These are phyloP conservation scores for Apiotrichum veenhuisii DNA, from an alignment of 1,284 basidiomycete species.

Conservation along the genomic window DNA sequence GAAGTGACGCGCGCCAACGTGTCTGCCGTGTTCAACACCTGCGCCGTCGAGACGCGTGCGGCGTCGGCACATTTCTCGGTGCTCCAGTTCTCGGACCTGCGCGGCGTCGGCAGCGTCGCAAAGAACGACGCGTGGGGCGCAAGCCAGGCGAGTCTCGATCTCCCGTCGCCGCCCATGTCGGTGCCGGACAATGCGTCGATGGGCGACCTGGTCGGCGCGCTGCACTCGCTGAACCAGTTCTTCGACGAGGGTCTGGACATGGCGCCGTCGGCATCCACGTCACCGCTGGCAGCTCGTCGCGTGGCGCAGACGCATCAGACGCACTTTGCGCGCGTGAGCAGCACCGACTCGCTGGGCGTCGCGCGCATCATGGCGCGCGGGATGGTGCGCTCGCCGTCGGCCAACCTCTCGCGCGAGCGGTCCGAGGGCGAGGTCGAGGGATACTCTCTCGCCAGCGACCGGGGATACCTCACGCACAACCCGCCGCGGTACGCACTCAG, in stretches of 20 bases:
- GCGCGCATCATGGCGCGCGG: slow-evolving; percentile 13
- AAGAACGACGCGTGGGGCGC: slow-evolving; percentile 14
- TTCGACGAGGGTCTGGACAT: slow-evolving; percentile 60
- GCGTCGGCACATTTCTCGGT: slow-evolving; percentile 48
- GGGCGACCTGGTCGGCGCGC: slow-evolving; percentile 77
- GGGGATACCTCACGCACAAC: not conserved
- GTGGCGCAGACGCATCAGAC: not conserved
- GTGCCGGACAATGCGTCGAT: slow-evolving; percentile 58
- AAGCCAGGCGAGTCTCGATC: slow-evolving; percentile 26
- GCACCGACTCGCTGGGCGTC: slow-evolving; percentile 9
- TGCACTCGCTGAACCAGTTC: slow-evolving; percentile 80
- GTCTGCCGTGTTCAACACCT: slow-evolving; percentile 77
- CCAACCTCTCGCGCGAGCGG: not conserved
- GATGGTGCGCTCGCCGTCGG: slow-evolving; percentile 8
- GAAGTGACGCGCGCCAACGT: slow-evolving; percentile 69
- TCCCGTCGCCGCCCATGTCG: slow-evolving; percentile 66
- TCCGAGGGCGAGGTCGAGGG: not conserved
- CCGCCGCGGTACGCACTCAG: slow-evolving; percentile 3
- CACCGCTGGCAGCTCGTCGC: slow-evolving; percentile 5
- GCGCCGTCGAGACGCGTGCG: slow-evolving; percentile 59
- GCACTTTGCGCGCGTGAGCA: slow-evolving; percentile 6
- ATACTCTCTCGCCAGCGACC: not conserved
- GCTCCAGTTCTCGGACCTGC: slow-evolving; percentile 44
- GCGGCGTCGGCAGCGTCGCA: not conserved
- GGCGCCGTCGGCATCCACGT: slow-evolving; percentile 6